Evolutionary conservation across 2,329 filamentous ascomycete species (phyloP).

Genomic region (Chaetomiaceae sp.): DNA sequence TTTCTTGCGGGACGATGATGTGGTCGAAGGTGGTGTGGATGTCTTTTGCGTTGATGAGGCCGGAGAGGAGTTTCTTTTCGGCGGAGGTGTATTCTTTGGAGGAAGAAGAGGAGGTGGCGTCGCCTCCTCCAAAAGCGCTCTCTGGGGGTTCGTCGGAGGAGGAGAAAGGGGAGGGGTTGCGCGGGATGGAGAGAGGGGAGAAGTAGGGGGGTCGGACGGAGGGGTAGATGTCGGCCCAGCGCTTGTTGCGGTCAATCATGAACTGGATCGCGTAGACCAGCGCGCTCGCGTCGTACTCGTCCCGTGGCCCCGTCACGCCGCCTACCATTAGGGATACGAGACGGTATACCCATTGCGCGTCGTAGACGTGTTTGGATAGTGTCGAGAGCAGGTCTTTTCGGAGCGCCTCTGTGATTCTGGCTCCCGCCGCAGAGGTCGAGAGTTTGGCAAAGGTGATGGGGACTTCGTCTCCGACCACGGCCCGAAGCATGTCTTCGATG

Average conservation of each 20-base stretch:
- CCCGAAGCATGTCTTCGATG: constrained; percentile 42
- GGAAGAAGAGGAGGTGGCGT: too few species aligned
- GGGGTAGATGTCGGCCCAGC: constrained; percentile 25
- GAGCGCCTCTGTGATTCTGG: background rate
- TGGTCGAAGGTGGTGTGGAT: constrained; percentile 85
- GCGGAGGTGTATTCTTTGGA: constrained; percentile 54
- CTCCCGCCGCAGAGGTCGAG: background rate
- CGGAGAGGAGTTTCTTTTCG: constrained; percentile 76
- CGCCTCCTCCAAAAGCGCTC: constrained; percentile 30
- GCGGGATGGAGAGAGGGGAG: constrained; percentile 22
- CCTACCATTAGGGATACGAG: constrained; percentile 29
- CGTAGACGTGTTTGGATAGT: constrained; percentile 26
- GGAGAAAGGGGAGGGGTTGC: background rate
- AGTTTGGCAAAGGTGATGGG: constrained; percentile 10
- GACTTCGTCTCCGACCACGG: constrained; percentile 22
- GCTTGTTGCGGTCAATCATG: constrained; percentile 27
- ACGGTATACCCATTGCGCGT: constrained; percentile 34
- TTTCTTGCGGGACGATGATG: constrained; percentile 77
- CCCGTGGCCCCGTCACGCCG: constrained; percentile 13
- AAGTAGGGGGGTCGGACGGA: constrained; percentile 28
- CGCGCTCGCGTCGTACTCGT: constrained; percentile 13
- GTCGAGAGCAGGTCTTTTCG: background rate
- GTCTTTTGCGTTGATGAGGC: constrained; percentile 75
- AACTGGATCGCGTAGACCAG: constrained; percentile 28
- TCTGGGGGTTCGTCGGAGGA: background rate